Evolutionary conservation across 2,329 filamentous ascomycete genomes (phyloP).

Genomic region (Xylariaceae sp.): DNA sequence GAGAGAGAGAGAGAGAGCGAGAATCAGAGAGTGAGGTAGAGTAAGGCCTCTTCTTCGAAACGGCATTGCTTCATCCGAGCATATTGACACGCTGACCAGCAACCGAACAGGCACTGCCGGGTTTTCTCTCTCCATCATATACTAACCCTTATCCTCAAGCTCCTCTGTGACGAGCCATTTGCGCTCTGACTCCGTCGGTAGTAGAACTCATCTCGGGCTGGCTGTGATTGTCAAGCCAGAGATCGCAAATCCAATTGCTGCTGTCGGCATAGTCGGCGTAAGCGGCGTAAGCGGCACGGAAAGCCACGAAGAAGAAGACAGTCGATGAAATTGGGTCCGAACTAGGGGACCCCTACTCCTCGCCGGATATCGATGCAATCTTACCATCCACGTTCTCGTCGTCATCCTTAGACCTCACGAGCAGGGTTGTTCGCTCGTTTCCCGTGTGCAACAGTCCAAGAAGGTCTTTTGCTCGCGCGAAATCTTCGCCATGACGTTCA

Average conservation of each 20-base stretch:
- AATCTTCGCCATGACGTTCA: constrained; percentile 52
- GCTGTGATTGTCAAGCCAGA: not conserved
- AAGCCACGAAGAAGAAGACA: constrained; percentile 2
- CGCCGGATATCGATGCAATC: constrained; percentile 24
- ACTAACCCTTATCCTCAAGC: not conserved
- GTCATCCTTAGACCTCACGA: constrained; percentile 1
- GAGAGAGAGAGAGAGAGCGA: not conserved
- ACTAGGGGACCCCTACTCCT: constrained; percentile 12
- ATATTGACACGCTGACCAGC: not conserved
- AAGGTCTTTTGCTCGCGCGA: not conserved
- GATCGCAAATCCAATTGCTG: not conserved
- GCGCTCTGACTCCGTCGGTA: not conserved
- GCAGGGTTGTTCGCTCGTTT: not conserved
- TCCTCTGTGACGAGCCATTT: constrained; percentile 6
- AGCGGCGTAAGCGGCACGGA: constrained; percentile 14
- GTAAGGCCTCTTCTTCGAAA: not conserved
- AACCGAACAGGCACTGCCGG: constrained; percentile 3
- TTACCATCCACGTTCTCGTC: constrained; percentile 8
- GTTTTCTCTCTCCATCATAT: constrained; percentile 1
- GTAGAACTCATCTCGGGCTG: not conserved
- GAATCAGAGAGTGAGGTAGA: not conserved
- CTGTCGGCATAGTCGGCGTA: constrained; percentile 11
- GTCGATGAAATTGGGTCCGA: constrained; percentile 16
- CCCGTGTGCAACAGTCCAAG: not conserved
- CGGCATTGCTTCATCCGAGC: not conserved